These are phyloP conservation scores for Candida gorgasii DNA, from an alignment of 805 yeast species.

Conservation along the genomic window DNA sequence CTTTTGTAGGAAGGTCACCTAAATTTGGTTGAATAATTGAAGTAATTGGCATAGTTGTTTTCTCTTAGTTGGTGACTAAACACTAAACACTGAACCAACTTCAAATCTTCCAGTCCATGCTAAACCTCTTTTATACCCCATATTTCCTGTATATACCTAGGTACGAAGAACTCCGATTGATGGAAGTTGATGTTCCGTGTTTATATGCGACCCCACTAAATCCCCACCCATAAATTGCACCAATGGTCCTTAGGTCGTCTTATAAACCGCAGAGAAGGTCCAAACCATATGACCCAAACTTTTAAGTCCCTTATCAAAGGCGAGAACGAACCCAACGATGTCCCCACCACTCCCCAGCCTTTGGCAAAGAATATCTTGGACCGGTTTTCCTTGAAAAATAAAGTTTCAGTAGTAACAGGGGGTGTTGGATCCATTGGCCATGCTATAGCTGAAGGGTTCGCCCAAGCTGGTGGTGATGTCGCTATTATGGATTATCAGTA, in stretches of 20 bases:
- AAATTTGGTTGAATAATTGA: constrained; percentile 24
- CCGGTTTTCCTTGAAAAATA: constrained; percentile 76
- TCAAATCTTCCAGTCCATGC: too few species aligned
- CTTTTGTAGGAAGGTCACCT: constrained; percentile 51
- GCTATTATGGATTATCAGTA: constrained; percentile 48
- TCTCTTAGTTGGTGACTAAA: too few species aligned
- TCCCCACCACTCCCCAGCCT: neutral
- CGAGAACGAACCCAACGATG: neutral
- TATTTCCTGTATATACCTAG: too few species aligned
- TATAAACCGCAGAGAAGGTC: neutral
- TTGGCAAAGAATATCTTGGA: constrained; percentile 56
- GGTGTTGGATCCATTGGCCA: constrained; percentile 84
- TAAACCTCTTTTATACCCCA: too few species aligned
- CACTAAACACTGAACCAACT: too few species aligned
- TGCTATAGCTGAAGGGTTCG: constrained; percentile 78
- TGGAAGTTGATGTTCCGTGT: neutral
- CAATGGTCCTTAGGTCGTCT: too few species aligned
- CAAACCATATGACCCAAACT: neutral
- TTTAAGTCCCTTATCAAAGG: neutral
- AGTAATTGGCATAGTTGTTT: neutral
- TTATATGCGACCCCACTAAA: too few species aligned
- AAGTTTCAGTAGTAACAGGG: constrained; percentile 81
- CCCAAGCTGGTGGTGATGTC: constrained; percentile 86
- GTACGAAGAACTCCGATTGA: neutral
- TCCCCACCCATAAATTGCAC: too few species aligned